Evolutionary conservation across 352 stramenopile species (phyloP), one percentile per base, ranked within the genome.

Genomic region (Peronosclerospora sorghi): DNA sequence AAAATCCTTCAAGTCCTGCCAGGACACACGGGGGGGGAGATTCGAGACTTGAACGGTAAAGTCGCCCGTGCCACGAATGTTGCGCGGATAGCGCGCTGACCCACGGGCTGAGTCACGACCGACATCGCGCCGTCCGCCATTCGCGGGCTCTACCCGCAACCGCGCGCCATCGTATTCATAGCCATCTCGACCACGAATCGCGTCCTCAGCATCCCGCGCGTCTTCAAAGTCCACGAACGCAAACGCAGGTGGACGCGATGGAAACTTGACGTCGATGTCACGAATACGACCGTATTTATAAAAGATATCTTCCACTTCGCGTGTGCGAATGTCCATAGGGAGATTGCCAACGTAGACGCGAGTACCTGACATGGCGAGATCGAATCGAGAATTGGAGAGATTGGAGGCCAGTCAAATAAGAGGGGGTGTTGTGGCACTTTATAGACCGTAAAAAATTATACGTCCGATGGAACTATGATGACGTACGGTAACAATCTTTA

Each of bases 211-310:
- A 41, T 91, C 73, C 13, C 75, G 73, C 10, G 56, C 9, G 41
- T 85, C 60, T 34, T 86, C 73, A 35, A 85, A 88, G 48, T 86
- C 71, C 57, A 86, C 65, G 49, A 86, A 80, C 36, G 74, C 73
- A 54, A 85, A 78, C 14, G 68, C 56, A 10, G 59, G 56, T 21
- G 66, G 61, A 17, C 71, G 68, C 42, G 71, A 78, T 41, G 76
- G 65, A 40, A 83, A 78, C 55, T 86, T 92, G 47, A 84, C 58
- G 35, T 84, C 61, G 23, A 82, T 67, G 42, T 76, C 71, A 9
- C 58, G 54, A 35, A 83, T 77, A 41, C 68, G 70, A 0, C 74
- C 76, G 39, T 76, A 85, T 53, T 82, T 82, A 49, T 70, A 70
- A 47, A 92, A 86, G 7, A 83, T 63, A 14, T 86, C 71, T 41